These are phyloP conservation scores for Ceratobasidium sp. DNA, from an alignment of 1,284 basidiomycete genomes.

Conservation along the genomic window DNA sequence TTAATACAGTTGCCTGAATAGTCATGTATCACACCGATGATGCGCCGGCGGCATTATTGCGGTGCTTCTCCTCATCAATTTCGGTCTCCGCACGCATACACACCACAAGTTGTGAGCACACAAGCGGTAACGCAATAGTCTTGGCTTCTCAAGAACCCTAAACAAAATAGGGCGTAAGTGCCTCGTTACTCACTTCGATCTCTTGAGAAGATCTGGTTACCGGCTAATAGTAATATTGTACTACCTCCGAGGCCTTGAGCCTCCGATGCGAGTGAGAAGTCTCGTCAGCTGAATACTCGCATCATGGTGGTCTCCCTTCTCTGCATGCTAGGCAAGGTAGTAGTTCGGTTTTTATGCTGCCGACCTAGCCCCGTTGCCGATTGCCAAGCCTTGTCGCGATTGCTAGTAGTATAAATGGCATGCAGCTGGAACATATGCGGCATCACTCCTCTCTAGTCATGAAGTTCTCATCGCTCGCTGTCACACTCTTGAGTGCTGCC, in stretches of 20 bases:
- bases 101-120: background rate
- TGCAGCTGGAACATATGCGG: background rate
- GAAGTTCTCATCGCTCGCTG: constrained; percentile 17
- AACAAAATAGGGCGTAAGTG: background rate
- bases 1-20: too few relatives aligned
- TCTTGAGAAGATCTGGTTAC: background rate
- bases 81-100: constrained; percentile 9
- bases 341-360: background rate
- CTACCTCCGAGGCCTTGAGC: background rate
- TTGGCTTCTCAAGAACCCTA: background rate
- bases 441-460: too few relatives aligned
- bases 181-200: background rate
- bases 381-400: background rate
- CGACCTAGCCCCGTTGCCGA: constrained; percentile 7
- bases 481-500: too few relatives aligned
- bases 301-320: background rate
- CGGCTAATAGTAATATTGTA: background rate
- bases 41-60: constrained; percentile 24
- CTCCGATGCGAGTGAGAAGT: background rate
- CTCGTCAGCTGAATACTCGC: background rate
- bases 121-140: background rate
- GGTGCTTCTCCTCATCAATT: constrained; percentile 25
- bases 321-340: background rate
- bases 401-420: background rate
- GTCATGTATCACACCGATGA: constrained; percentile 6